Conservation (phyloP, 345 rosid species). For the Arabidopsis suecica region DNA sequence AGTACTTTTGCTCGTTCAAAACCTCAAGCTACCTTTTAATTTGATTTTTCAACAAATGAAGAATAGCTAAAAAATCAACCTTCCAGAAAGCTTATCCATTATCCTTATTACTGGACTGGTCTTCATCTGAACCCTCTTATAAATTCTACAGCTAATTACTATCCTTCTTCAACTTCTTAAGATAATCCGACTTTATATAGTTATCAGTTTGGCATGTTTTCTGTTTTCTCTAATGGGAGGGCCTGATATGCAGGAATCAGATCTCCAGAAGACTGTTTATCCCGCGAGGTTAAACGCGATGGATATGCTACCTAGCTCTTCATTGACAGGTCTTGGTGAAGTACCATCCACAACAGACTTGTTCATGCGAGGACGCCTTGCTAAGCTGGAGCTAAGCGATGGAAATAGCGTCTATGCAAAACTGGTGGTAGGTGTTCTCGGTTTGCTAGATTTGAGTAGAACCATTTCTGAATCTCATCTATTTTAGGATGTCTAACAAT, state of each 20-base stretch:
- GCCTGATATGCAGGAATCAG: conserved; percentile 60
- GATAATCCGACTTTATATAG: not conserved
- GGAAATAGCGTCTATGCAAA: conserved; percentile 75
- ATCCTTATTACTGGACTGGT: not conserved
- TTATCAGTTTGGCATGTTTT: conserved; percentile 4
- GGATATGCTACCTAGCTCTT: conserved; percentile 65
- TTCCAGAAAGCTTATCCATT: conserved; percentile 3
- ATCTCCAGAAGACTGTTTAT: conserved; percentile 66
- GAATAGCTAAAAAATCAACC: conserved; percentile 6
- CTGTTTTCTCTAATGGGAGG: not conserved
- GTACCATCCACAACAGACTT: conserved; percentile 50
- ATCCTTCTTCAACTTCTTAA: not conserved
- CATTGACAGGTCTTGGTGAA: conserved; percentile 50
- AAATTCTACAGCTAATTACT: not conserved
- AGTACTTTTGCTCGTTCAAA: not conserved
- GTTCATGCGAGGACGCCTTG: conserved; percentile 56
- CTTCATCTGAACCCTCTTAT: conserved; percentile 5
- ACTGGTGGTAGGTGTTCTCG: conserved; percentile 72
- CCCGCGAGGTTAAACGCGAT: conserved; percentile 75
- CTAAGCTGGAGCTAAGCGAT: conserved; percentile 77
- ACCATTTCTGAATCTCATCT: not conserved
- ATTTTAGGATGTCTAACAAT: not conserved
- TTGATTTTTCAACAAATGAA: not conserved
- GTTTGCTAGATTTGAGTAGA: not conserved
- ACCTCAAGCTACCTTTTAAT: not conserved